Base-by-base conservation (phyloP, 129 eudicot species). In the Oenanthe sinensis region DNA sequence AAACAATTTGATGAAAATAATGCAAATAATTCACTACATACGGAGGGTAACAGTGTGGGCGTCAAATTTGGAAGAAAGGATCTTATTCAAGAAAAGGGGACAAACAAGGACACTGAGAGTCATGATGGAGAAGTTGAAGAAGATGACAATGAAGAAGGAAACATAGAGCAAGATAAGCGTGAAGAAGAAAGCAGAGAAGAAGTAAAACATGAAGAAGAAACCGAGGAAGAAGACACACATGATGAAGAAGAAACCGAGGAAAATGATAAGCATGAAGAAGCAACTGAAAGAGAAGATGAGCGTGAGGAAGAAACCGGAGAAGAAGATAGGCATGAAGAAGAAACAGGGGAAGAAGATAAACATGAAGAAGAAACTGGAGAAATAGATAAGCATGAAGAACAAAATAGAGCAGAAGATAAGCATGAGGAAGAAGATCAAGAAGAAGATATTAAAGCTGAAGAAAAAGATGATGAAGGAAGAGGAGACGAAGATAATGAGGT, bases 41-140 rank as follows among this genome's bases (percentile, higher is more conserved):
- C 55, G 48, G 81, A 50, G 20, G 75, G 62, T 11, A 63, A 48
- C 37, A 79, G 87, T 47, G 90, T 84, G 46, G 14, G 82, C 52
- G 1, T 80, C 33, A 90, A 80, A 74, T 77, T 91, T 36, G 96
- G 97, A 55, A 84, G 98, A 69, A 91, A 91, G 79, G 90, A 87
- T 83, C 79, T 91, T 47, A 81, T 69, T 15, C 85, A 75, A 71
- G n/a, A 81, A 33, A 85, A 86, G 47, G 92, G 77, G 67, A 55
- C 76, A 45, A 54, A 16, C 16, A 71, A 78, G 74, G 81, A 63
- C 48, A 80, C 19, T 33, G 85, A 77, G 55, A 76, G 75, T 45
- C 88, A 85, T 37, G 65, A 30, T 24, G 45, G 20, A 62, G 80
- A 43, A 67, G 28, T 13, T n/a, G 55, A 26, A 60, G 65, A 79